A percentile compares a stretch with the other conserved stretches of the same genome.
phyloP scores from a whole-genome alignment of 805 yeast genomes.

The Starmerella stellata region DNA sequence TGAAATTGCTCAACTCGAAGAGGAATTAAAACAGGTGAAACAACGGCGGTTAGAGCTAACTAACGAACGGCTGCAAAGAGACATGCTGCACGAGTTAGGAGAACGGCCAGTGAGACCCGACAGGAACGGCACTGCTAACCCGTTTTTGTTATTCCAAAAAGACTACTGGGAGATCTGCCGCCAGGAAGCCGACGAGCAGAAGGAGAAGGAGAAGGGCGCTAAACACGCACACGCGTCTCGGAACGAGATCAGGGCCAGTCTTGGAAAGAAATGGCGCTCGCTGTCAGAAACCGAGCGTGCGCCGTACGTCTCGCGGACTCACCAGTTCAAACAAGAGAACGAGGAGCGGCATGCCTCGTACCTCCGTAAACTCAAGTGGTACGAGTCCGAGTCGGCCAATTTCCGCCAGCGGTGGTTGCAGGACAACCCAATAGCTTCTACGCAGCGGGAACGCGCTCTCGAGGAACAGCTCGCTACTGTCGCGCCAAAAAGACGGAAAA shows the following conservation, averaged over 20 bases:
- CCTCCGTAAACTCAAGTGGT: constrained; percentile 20
- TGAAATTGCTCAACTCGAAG: constrained; percentile 15
- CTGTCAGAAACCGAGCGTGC: constrained; percentile 23
- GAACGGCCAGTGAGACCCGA: constrained; percentile 26
- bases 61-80: constrained; percentile 22
- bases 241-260: constrained; percentile 26
- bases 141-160: constrained; percentile 27
- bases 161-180: constrained; percentile 28
- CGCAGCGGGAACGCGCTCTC: constrained; percentile 15
- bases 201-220: constrained; percentile 18
- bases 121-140: constrained; percentile 25
- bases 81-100: constrained; percentile 24
- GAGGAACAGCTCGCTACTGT: constrained; percentile 7
- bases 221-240: constrained; percentile 23
- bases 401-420: constrained; percentile 25
- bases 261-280: constrained; percentile 28
- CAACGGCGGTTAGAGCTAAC: constrained; percentile 20
- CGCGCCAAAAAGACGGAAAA: neutral
- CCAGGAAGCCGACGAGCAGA: constrained; percentile 22
- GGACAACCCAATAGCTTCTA: constrained; percentile 19
- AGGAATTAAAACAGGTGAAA: constrained; percentile 18
- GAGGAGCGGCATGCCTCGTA: constrained; percentile 22
- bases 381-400: constrained; percentile 25
- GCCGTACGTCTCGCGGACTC: constrained; percentile 25
- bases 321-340: constrained; percentile 22